A percentile compares a stretch with the other conserved stretches of the same genome.
phyloP scores from a whole-genome alignment of 345 rosid species.

The Pugionium dolabratum region DNA sequence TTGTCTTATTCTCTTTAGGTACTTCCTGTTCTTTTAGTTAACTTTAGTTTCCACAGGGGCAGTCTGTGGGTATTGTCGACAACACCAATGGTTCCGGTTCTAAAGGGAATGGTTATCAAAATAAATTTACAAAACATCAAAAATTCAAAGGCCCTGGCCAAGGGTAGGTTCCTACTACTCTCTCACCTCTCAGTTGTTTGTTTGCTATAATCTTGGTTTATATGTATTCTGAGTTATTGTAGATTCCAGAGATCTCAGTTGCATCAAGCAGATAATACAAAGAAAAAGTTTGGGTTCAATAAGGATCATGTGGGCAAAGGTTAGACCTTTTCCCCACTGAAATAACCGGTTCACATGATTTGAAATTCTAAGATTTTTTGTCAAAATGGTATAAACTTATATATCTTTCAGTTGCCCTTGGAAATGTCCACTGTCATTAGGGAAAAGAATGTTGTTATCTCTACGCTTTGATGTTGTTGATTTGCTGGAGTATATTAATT shows the following conservation, averaged over 20 bases:
- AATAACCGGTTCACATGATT: too few species aligned
- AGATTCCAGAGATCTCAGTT: conserved; percentile 58
- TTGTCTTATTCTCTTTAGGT: background rate
- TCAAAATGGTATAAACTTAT: background rate
- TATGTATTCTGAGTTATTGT: conserved; percentile 36
- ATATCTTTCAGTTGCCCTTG: background rate
- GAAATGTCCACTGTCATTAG: background rate
- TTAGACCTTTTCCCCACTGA: conserved; percentile 32
- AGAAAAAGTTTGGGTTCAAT: conserved; percentile 52
- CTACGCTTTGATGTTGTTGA: background rate
- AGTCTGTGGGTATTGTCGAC: conserved; percentile 33
- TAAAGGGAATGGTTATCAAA: conserved; percentile 46
- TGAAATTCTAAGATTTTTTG: background rate
- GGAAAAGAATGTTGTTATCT: background rate
- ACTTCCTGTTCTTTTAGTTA: conserved; percentile 12
- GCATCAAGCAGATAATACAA: conserved; percentile 45
- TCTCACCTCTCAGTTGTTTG: background rate
- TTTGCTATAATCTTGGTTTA: conserved; percentile 21
- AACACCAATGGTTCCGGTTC: conserved; percentile 31
- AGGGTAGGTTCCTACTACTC: conserved; percentile 46
- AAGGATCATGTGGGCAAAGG: conserved; percentile 54
- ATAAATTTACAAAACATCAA: conserved; percentile 42
- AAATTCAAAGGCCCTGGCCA: conserved; percentile 40
- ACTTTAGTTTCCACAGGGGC: conserved; percentile 45
- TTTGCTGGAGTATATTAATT: background rate